Conservation (phyloP, 331 rosid genomes). For the Malus hybrid region DNA sequence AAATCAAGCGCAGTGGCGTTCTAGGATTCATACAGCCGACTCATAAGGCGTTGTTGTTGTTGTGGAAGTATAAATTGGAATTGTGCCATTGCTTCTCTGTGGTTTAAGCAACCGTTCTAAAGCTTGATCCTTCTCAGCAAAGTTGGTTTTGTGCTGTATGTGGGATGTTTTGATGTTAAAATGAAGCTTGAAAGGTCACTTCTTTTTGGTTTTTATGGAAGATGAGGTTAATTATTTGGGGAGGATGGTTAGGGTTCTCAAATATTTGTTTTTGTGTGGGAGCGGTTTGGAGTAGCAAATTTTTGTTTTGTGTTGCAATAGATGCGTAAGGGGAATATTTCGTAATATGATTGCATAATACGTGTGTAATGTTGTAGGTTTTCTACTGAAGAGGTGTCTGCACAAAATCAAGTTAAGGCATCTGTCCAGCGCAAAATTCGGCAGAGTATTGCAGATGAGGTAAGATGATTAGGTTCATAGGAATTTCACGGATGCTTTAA, state of each 20-base stretch:
- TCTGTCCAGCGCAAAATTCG: conserved; percentile 87
- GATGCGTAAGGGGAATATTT: not conserved
- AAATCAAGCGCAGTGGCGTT: no score
- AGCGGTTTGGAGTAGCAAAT: not conserved
- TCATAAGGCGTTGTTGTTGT: no score
- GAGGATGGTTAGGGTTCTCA: not conserved
- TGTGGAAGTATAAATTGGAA: not conserved
- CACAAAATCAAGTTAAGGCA: conserved; percentile 98
- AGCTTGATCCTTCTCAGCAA: not conserved
- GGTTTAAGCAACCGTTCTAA: not conserved
- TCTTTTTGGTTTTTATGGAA: not conserved
- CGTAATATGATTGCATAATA: not conserved
- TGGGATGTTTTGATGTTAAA: not conserved
- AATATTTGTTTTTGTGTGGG: not conserved
- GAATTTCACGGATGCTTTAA: not conserved
- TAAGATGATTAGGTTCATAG: conserved; percentile 15
- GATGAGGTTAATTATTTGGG: not conserved
- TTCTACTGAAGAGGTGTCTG: conserved; percentile 89
- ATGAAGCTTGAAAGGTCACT: not conserved
- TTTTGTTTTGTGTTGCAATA: not conserved
- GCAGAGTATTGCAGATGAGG: conserved; percentile 98
- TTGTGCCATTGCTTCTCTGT: not conserved
- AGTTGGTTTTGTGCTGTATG: not conserved
- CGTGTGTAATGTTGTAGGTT: conserved; percentile 38
- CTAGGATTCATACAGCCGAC: no score